Conservation (phyloP, 2,329 filamentous ascomycete genomes). For the Cordyceps fumosorosea region DNA sequence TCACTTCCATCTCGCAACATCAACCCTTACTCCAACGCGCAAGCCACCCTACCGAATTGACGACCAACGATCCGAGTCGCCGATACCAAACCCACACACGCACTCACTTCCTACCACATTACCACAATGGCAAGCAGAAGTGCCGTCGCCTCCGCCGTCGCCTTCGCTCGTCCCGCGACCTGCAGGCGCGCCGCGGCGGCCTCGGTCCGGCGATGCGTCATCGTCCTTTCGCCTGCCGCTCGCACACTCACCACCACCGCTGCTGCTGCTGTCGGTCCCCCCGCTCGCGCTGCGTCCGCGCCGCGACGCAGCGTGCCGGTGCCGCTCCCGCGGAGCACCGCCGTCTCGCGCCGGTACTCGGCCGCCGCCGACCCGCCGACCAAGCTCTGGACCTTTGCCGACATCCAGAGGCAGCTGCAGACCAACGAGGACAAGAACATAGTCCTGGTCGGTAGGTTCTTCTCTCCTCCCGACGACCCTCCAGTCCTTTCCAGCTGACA, state of each 20-base stretch:
- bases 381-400: conserved; percentile 44
- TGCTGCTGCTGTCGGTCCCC: not conserved
- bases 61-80: not conserved
- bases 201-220: not conserved
- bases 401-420: conserved; percentile 35
- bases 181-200: not conserved
- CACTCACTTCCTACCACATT: not conserved
- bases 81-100: not conserved
- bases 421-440: conserved; percentile 21
- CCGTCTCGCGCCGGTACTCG: conserved; percentile 23
- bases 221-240: not conserved
- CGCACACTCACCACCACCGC: not conserved
- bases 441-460: conserved; percentile 42
- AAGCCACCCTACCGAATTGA: not conserved
- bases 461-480: not conserved
- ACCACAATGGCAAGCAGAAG: not conserved
- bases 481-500: not conserved
- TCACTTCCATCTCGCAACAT: not conserved
- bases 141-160: not conserved
- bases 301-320: not conserved
- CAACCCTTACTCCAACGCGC: not conserved
- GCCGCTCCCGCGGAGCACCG: not conserved
- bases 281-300: not conserved
- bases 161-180: conserved; percentile 9
- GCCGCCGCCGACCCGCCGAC: conserved; percentile 18